These are phyloP conservation scores for Botryotinia globosa DNA, from an alignment of 2,329 filamentous ascomycete genomes.

Conservation along the genomic window DNA sequence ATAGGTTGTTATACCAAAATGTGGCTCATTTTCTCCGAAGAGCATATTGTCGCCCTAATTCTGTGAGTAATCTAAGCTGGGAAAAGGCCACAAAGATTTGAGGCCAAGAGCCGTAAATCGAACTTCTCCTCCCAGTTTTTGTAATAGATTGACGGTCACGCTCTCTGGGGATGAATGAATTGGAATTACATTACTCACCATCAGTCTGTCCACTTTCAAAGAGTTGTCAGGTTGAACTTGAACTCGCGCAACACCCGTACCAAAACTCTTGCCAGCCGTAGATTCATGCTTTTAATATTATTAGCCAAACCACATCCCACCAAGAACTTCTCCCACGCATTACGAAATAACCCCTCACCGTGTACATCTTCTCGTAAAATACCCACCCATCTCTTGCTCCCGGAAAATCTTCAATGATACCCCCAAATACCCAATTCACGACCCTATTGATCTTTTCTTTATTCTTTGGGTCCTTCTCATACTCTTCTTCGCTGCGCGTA, in stretches of 20 bases:
- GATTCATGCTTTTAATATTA: background rate
- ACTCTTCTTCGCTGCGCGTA: constrained; percentile 3
- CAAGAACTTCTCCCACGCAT: background rate
- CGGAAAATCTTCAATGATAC: background rate
- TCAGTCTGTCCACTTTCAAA: constrained; percentile 4
- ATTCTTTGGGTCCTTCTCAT: background rate
- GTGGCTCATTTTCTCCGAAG: constrained; percentile 5
- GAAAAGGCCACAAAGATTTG: background rate
- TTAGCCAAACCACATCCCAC: background rate
- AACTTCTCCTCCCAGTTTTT: background rate
- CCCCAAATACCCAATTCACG: constrained; percentile 12
- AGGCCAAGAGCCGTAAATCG: background rate
- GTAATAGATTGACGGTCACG: background rate
- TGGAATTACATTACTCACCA: background rate
- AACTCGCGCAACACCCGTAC: constrained; percentile 3
- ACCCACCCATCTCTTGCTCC: constrained; percentile 1
- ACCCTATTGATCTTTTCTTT: background rate
- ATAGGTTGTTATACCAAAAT: constrained; percentile 8
- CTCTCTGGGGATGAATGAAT: too few relatives aligned
- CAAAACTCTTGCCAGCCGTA: constrained; percentile 1
- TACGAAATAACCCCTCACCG: background rate
- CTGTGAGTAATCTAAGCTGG: background rate
- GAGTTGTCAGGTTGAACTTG: constrained; percentile 7
- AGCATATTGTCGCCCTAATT: background rate
- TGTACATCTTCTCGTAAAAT: constrained; percentile 1